A percentile compares a stretch with the other conserved stretches of the same genome.
These are phyloP conservation scores for Coemansia sp. DNA, from an alignment of 192 early-diverging fungal species.

Conservation along the genomic window DNA sequence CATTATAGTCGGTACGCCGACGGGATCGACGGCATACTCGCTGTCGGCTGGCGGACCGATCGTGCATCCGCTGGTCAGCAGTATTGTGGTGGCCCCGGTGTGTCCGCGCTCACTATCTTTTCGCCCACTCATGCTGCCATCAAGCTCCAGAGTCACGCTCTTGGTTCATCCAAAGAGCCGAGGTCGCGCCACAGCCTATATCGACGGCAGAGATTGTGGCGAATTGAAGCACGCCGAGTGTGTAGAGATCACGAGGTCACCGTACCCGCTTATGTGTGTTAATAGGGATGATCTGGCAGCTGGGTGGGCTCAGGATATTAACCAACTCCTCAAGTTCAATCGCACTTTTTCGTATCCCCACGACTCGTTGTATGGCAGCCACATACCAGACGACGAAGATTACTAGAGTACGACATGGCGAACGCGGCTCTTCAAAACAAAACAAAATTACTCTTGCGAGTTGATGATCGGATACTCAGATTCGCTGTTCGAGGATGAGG, in stretches of 20 bases:
- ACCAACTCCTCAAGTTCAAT: slow-evolving; percentile 86
- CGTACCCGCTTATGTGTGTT: slow-evolving; percentile 77
- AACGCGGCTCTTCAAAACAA: background rate
- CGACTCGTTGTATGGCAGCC: slow-evolving; percentile 35
- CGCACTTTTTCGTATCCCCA: slow-evolving; percentile 57
- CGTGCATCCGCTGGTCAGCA: slow-evolving; percentile 76
- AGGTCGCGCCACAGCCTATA: slow-evolving; percentile 67
- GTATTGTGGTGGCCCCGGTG: slow-evolving; percentile 73
- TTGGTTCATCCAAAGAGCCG: slow-evolving; percentile 59
- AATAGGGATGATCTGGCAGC: slow-evolving; percentile 62
- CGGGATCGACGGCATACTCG: slow-evolving; percentile 90
- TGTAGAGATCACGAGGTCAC: slow-evolving; percentile 57
- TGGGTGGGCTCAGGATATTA: slow-evolving; percentile 84
- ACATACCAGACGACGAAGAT: background rate
- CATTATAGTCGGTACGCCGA: slow-evolving; percentile 81
- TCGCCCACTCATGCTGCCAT: slow-evolving; percentile 77
- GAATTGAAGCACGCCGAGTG: slow-evolving; percentile 68
- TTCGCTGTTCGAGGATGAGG: background rate
- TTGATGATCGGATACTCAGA: background rate
- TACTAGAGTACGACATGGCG: background rate
- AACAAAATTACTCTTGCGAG: no score
- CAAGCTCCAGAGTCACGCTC: slow-evolving; percentile 62
- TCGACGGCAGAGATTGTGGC: slow-evolving; percentile 77
- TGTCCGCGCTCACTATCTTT: slow-evolving; percentile 85
- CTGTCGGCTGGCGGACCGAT: slow-evolving; percentile 85